Evolutionary conservation across 2,329 filamentous ascomycete genomes (phyloP), one percentile per base, ranked within the genome.

Genomic region (Cytospora piceae): DNA sequence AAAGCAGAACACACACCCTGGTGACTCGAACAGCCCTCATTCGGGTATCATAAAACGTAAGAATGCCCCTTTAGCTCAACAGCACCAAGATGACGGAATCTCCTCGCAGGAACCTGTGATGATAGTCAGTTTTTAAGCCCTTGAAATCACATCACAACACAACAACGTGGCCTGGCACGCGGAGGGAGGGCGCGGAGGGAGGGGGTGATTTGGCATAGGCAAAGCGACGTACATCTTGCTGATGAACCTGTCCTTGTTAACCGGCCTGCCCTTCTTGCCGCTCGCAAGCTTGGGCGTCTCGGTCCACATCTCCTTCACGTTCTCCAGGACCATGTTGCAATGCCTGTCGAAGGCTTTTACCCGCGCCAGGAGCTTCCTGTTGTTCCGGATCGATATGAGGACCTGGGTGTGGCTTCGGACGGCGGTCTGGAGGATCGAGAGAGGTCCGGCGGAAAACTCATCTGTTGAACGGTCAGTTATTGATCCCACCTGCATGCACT

Each of bases 251-350:
- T 99, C 95, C 87, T 98, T 97, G 83, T 99, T 99, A 69, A 98
- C 92, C 54, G 91, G 89, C 73, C 90, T 84, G 64, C 94, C 94
- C 81, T 93, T 94, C 83, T 94, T 95, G 71, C 94, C 94, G 70
- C 89, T 90, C 27, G 91, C 88, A 74, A 92, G 85, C 68, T 88
- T 83, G 58, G 94, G 93, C 64, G 91, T 95, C 82, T 99, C 95
- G 12, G 94, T 97, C 95, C 95, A 99, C 94, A 99, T 98, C 82
- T 99, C 95, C 85, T 96, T 96, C 53, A 96, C 93, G 72, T 97
- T 97, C 83, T 97, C 93, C 57, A 97, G 83, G 4, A 97, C 92
- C 95, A 99, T 98, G 82, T 99, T 99, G 87, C 94, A 98, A 81
- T 99, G 95, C 68, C 95, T 87, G 80, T 99, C 95, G 77, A 99